Conservation (phyloP, 2,329 filamentous ascomycete genomes). For the Fusarium siculi region DNA sequence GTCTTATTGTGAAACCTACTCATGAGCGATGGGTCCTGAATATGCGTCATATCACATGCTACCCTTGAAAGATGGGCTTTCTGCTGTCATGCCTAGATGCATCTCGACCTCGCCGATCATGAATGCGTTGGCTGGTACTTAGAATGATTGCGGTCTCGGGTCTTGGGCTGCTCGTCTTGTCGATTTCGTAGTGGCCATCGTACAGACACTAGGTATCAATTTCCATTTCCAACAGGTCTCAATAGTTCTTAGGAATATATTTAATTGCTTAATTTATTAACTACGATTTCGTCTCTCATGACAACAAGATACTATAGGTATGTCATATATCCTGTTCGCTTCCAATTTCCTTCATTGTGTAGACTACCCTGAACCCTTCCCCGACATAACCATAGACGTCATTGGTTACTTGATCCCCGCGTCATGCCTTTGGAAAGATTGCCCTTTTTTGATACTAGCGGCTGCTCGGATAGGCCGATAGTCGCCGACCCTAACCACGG, state of each 20-base stretch:
- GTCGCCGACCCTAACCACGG: background rate
- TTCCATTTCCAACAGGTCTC: background rate
- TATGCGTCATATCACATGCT: background rate
- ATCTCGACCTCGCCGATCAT: background rate
- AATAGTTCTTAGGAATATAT: background rate
- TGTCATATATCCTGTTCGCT: background rate
- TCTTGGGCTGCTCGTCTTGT: background rate
- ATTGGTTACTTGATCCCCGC: slow-evolving; percentile 17
- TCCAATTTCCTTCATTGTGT: slow-evolving; percentile 6
- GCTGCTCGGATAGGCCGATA: slow-evolving; percentile 17
- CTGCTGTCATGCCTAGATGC: background rate
- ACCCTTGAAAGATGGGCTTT: background rate
- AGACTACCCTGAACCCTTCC: slow-evolving; percentile 3
- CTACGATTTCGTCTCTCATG: background rate
- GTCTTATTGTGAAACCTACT: background rate
- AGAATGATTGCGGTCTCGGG: background rate
- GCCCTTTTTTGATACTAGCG: background rate
- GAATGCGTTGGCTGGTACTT: background rate
- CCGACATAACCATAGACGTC: background rate
- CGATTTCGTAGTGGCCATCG: background rate
- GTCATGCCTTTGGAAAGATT: background rate
- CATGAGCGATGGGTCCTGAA: background rate
- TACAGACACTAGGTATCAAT: no score
- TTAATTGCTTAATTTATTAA: background rate
- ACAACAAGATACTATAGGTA: background rate